Evolutionary conservation across 208 protist genomes (phyloP).

Genomic region (Trypanosoma vivax): DNA sequence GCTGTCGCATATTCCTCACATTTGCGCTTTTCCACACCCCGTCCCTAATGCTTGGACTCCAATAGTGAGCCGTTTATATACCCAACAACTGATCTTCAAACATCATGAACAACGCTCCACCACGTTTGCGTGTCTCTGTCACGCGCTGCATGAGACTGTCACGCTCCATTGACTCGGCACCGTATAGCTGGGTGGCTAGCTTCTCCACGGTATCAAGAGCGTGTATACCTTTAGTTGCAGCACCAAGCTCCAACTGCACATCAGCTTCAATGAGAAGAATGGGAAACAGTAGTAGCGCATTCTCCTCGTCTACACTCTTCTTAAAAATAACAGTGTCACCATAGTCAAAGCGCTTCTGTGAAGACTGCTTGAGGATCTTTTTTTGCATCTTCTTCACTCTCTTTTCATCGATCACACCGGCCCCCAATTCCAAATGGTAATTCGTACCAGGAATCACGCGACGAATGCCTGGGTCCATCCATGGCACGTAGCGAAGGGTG

Average conservation of each 20-base stretch:
- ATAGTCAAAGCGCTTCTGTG: conserved; percentile 13
- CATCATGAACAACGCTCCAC: conserved; percentile 24
- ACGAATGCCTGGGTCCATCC: conserved; percentile 19
- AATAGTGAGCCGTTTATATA: conserved; percentile 8
- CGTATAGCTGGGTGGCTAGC: conserved; percentile 17
- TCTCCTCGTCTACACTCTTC: conserved; percentile 21
- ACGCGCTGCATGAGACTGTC: conserved; percentile 17
- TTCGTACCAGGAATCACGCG: conserved; percentile 19
- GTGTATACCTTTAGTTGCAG: conserved; percentile 21
- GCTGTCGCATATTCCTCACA: too few relatives aligned
- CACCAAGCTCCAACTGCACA: conserved; percentile 21
- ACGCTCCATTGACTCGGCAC: conserved; percentile 14
- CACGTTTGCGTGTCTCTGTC: conserved; percentile 15
- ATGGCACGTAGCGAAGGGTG: conserved; percentile 6
- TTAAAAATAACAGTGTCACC: conserved; percentile 11
- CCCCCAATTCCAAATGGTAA: conserved; percentile 14
- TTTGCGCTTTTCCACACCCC: not conserved
- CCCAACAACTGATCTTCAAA: conserved; percentile 16
- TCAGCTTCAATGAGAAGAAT: conserved; percentile 17
- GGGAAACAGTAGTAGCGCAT: conserved; percentile 19
- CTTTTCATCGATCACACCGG: conserved; percentile 13
- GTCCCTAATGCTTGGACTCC: not conserved
- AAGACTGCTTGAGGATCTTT: conserved; percentile 3
- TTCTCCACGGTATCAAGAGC: conserved; percentile 18
- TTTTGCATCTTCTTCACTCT: conserved; percentile 14